A percentile compares a stretch with the other conserved stretches of the same genome.
Evolutionary conservation across 805 yeast genomes (phyloP).

Genomic region (Candida ovalis): DNA sequence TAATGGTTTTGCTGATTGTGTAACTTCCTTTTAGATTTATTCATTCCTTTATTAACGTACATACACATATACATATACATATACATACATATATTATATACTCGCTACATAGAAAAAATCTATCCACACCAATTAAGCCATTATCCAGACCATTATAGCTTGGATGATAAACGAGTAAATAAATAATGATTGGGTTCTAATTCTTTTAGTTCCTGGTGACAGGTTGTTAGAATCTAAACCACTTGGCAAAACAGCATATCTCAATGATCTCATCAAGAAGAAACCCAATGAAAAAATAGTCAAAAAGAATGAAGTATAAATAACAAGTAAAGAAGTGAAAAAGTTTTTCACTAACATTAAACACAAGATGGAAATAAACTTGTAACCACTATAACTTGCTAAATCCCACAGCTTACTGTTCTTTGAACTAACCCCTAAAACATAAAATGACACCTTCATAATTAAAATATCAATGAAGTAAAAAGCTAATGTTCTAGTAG

Average conservation of each 20-base stretch:
- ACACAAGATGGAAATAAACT: constrained; percentile 77
- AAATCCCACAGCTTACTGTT: constrained; percentile 62
- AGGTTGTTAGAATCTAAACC: constrained; percentile 54
- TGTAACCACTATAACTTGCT: constrained; percentile 88
- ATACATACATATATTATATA: neutral
- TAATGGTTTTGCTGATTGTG: no score
- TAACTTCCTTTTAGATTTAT: no score
- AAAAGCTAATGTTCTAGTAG: constrained; percentile 83
- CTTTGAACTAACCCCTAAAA: constrained; percentile 66
- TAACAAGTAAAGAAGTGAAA: constrained; percentile 29
- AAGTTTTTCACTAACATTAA: constrained; percentile 50
- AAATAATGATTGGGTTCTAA: constrained; percentile 83
- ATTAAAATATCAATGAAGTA: constrained; percentile 71
- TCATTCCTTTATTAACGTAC: no score
- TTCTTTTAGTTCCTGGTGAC: constrained; percentile 64
- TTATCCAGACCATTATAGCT: constrained; percentile 67
- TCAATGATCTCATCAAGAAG: constrained; percentile 65
- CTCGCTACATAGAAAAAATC: neutral
- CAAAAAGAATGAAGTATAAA: constrained; percentile 39
- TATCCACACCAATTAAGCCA: constrained; percentile 29
- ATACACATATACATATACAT: neutral
- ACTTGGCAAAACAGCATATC: constrained; percentile 65
- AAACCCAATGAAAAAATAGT: constrained; percentile 56
- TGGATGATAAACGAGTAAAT: constrained; percentile 82
- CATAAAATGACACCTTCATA: constrained; percentile 77